These are phyloP conservation scores for Irpex lacteus DNA, from an alignment of 1,284 basidiomycete genomes.

Conservation along the genomic window DNA sequence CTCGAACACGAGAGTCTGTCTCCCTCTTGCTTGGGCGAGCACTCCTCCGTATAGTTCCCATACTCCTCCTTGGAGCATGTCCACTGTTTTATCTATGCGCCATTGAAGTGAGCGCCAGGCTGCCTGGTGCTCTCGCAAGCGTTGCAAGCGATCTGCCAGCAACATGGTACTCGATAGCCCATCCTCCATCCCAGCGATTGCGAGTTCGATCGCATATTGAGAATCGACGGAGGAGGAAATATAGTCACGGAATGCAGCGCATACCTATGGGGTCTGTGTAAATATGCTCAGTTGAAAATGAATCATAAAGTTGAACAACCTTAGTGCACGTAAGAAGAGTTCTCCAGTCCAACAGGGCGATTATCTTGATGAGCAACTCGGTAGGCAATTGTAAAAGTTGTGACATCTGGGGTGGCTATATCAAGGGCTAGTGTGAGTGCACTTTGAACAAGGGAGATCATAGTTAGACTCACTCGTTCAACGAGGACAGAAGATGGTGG, in stretches of 20 bases:
- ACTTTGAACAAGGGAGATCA: background rate
- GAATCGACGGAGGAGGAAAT: constrained; percentile 36
- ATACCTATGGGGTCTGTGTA: constrained; percentile 38
- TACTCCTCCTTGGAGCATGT: constrained; percentile 32
- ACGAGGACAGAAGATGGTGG: background rate
- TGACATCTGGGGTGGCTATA: constrained; percentile 6
- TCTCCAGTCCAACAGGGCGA: constrained; percentile 23
- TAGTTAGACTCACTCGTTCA: background rate
- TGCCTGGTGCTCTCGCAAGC: constrained; percentile 40
- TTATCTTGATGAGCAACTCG: constrained; percentile 28
- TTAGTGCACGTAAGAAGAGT: constrained; percentile 29
- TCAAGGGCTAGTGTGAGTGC: background rate
- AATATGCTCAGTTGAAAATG: background rate
- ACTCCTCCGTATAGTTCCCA: constrained; percentile 65
- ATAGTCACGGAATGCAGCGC: constrained; percentile 35
- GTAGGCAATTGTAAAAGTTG: constrained; percentile 20
- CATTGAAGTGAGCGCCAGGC: constrained; percentile 48
- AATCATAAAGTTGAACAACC: constrained; percentile 25
- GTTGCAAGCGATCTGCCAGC: constrained; percentile 36
- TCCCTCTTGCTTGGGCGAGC: constrained; percentile 41
- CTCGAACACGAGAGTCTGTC: constrained; percentile 37
- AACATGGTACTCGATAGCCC: constrained; percentile 31
- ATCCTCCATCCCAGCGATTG: constrained; percentile 45
- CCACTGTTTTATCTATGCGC: constrained; percentile 33
- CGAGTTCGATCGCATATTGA: constrained; percentile 55